phyloP scores from a whole-genome alignment of 2,329 filamentous ascomycete species.

The Arthrobotrys sinensis region DNA sequence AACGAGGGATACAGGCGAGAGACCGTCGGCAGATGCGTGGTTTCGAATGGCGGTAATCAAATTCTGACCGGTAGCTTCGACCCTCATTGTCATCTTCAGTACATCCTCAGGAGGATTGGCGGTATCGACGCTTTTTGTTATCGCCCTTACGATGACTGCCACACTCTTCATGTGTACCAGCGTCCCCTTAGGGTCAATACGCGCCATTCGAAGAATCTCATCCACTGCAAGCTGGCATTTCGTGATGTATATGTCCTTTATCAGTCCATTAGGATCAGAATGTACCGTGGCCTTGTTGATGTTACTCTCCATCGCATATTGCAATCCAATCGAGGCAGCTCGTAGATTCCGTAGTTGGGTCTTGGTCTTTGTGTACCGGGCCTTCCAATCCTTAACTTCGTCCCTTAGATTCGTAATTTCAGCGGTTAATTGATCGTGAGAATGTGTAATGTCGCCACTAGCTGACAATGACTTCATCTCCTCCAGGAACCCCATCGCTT shows the following conservation, averaged over 20 bases:
- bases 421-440: conserved; percentile 82
- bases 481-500: conserved; percentile 84
- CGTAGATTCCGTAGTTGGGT: conserved; percentile 87
- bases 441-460: conserved; percentile 83
- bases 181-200: conserved; percentile 80
- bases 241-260: conserved; percentile 93
- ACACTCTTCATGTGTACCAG: conserved; percentile 90
- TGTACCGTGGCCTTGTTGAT: conserved; percentile 81
- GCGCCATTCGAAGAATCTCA: conserved; percentile 84
- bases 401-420: conserved; percentile 83
- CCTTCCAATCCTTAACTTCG: conserved; percentile 91
- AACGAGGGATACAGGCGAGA: conserved; percentile 92
- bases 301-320: conserved; percentile 67
- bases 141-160: conserved; percentile 83
- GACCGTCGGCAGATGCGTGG: conserved; percentile 83
- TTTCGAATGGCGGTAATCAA: conserved; percentile 96
- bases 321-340: conserved; percentile 80
- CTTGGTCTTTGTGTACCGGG: conserved; percentile 88
- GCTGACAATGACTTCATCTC: conserved; percentile 93
- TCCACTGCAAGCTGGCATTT: conserved; percentile 96
- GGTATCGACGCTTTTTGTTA: conserved; percentile 83
- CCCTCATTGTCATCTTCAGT: conserved; percentile 81
- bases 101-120: conserved; percentile 72
- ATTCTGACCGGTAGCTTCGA: conserved; percentile 95
- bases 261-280: conserved; percentile 79